These are phyloP conservation scores for Drechslerella stenobrocha DNA, from an alignment of 2,329 filamentous ascomycete genomes.

Conservation along the genomic window DNA sequence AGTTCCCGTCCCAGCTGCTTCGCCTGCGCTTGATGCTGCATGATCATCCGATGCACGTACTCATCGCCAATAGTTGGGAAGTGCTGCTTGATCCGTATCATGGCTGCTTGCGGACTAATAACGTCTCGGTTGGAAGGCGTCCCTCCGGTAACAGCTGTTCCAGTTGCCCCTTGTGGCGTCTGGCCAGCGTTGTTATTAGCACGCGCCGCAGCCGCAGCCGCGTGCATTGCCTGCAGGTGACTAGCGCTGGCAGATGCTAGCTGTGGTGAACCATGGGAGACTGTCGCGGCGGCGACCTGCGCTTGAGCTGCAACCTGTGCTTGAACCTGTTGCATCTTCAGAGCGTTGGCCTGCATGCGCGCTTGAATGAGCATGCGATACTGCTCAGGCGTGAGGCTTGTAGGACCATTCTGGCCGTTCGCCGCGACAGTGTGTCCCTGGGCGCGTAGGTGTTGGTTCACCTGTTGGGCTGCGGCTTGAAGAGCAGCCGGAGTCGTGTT, in stretches of 20 bases:
- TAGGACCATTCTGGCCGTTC: slow-evolving; percentile 37
- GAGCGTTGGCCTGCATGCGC: slow-evolving; percentile 37
- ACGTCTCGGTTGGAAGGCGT: slow-evolving; percentile 6
- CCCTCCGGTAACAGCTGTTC: neutral
- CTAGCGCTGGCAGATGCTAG: slow-evolving; percentile 15
- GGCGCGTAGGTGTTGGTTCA: slow-evolving; percentile 39
- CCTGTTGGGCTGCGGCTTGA: slow-evolving; percentile 40
- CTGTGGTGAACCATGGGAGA: slow-evolving; percentile 9
- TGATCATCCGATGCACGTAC: slow-evolving; percentile 37
- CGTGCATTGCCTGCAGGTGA: slow-evolving; percentile 36
- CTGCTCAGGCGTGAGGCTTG: slow-evolving; percentile 40
- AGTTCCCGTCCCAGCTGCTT: slow-evolving; percentile 32
- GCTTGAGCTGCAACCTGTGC: slow-evolving; percentile 13
- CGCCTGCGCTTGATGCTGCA: slow-evolving; percentile 45
- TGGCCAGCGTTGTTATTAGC: slow-evolving; percentile 23
- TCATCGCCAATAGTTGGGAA: slow-evolving; percentile 45
- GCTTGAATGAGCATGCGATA: slow-evolving; percentile 44
- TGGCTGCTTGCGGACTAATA: slow-evolving; percentile 35
- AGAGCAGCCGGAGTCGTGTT: slow-evolving; percentile 22
- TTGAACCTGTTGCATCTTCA: slow-evolving; percentile 29
- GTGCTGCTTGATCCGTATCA: slow-evolving; percentile 42
- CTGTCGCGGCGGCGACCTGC: slow-evolving; percentile 1
- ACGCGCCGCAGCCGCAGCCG: slow-evolving; percentile 33
- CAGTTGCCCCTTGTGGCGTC: slow-evolving; percentile 2
- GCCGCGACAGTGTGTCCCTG: slow-evolving; percentile 33